A percentile compares a stretch with the other conserved stretches of the same genome.
Conservation (phyloP, 163 green algal genomes). For the Chlamydomonas reinhardtii region DNA sequence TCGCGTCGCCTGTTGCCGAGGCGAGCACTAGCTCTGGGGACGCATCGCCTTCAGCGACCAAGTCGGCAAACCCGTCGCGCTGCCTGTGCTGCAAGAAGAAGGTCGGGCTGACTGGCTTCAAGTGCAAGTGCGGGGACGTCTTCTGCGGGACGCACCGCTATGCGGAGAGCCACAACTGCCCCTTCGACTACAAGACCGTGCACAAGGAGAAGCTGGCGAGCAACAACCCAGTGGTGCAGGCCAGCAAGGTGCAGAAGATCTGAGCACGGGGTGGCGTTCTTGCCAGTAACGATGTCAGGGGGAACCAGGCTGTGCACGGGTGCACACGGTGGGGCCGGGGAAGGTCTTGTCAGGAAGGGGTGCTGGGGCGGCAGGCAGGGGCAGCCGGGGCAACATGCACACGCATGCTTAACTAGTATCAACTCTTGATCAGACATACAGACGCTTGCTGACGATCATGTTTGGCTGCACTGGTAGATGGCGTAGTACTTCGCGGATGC, state of each 20-base stretch:
- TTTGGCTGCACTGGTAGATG: too few relatives aligned
- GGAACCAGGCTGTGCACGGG: too few relatives aligned
- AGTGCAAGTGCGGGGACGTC: constrained; percentile 64
- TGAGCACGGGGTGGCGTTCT: neutral
- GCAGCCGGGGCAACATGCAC: too few relatives aligned
- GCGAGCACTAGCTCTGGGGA: constrained; percentile 1
- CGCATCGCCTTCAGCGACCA: neutral
- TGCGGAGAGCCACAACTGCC: constrained; percentile 64
- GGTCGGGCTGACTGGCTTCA: constrained; percentile 69
- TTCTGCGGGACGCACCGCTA: constrained; percentile 69
- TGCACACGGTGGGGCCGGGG: too few relatives aligned
- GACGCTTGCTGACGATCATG: too few relatives aligned
- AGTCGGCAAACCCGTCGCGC: neutral
- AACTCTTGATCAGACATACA: too few relatives aligned
- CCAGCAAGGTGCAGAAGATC: constrained; percentile 60
- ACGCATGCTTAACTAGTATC: too few relatives aligned
- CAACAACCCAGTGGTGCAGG: constrained; percentile 66
- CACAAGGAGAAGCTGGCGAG: constrained; percentile 57
- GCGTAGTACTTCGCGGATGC: too few relatives aligned
- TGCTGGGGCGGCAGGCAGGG: too few relatives aligned
- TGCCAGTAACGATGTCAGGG: neutral
- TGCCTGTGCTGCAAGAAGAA: constrained; percentile 46
- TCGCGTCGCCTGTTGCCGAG: neutral
- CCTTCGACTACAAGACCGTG: constrained; percentile 64
- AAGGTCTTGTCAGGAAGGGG: too few relatives aligned